These are phyloP conservation scores for Eucalyptus regnans DNA, from an alignment of 345 rosid species.

Conservation along the genomic window DNA sequence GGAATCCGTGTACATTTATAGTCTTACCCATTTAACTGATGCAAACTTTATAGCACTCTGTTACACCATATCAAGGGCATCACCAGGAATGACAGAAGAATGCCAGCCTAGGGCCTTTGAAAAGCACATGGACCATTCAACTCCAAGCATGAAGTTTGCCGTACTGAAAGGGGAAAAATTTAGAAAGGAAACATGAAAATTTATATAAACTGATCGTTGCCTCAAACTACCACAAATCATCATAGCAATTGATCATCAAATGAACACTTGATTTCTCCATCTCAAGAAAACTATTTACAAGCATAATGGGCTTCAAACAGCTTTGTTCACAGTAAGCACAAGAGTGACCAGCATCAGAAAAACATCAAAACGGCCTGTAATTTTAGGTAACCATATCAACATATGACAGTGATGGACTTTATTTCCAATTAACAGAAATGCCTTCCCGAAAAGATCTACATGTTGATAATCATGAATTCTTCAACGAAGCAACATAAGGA, in stretches of 20 bases:
- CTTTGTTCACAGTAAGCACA: background rate
- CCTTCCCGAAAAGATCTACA: background rate
- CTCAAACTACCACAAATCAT: background rate
- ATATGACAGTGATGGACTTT: background rate
- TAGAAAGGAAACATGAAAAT: background rate
- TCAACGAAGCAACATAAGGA: background rate
- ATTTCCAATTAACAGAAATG: background rate
- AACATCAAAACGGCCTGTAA: background rate
- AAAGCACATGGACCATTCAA: background rate
- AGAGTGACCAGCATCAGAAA: background rate
- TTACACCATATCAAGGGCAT: background rate
- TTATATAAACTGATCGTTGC: background rate
- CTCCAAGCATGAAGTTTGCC: background rate
- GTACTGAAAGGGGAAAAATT: background rate
- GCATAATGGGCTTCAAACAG: background rate
- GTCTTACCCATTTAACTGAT: slow-evolving; percentile 48
- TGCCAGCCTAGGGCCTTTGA: background rate
- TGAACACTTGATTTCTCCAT: background rate
- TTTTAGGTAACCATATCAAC: background rate
- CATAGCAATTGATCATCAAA: background rate
- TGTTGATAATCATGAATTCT: background rate
- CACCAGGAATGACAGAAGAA: background rate
- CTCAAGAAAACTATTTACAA: background rate
- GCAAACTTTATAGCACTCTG: background rate
- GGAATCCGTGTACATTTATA: slow-evolving; percentile 43